phyloP scores from a whole-genome alignment of 768 basidiomycete species.

The Phaeotremella skinneri region DNA sequence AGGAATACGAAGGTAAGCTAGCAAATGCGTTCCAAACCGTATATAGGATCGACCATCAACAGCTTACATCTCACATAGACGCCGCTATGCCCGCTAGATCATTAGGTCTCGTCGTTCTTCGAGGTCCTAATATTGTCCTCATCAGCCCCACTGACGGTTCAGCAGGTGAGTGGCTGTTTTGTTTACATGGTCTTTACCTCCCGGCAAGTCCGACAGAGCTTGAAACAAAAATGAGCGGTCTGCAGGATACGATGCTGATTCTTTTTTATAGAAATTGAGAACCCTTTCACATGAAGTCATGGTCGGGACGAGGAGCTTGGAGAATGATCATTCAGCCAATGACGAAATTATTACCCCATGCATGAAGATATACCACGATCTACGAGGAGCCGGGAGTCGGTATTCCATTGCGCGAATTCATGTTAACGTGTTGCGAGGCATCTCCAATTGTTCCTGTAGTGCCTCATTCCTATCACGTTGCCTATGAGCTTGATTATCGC shows the following conservation, averaged over 20 bases:
- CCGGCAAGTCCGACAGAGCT: background rate
- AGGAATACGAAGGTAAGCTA: constrained; percentile 66
- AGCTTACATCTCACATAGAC: constrained; percentile 37
- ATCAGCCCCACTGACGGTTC: constrained; percentile 93
- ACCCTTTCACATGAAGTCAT: constrained; percentile 37
- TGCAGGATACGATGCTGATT: background rate
- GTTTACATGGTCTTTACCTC: background rate
- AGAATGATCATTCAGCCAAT: background rate
- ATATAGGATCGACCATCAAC: constrained; percentile 11
- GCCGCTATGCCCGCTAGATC: constrained; percentile 55
- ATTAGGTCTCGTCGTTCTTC: constrained; percentile 80
- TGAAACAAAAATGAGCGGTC: background rate
- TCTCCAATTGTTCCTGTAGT: background rate
- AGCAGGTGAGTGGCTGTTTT: constrained; percentile 55
- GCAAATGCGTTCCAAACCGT: constrained; percentile 5
- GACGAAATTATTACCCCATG: background rate
- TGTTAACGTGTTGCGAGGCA: background rate
- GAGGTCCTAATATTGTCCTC: constrained; percentile 91
- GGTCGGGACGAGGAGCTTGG: background rate
- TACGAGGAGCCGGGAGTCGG: background rate
- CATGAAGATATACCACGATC: constrained; percentile 3
- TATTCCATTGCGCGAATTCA: background rate
- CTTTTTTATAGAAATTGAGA: constrained; percentile 36
- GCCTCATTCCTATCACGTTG: background rate
- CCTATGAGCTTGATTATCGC: no score